Evolutionary conservation across 2,329 filamentous ascomycete species (phyloP).

Genomic region (Fusarium caatingaense): DNA sequence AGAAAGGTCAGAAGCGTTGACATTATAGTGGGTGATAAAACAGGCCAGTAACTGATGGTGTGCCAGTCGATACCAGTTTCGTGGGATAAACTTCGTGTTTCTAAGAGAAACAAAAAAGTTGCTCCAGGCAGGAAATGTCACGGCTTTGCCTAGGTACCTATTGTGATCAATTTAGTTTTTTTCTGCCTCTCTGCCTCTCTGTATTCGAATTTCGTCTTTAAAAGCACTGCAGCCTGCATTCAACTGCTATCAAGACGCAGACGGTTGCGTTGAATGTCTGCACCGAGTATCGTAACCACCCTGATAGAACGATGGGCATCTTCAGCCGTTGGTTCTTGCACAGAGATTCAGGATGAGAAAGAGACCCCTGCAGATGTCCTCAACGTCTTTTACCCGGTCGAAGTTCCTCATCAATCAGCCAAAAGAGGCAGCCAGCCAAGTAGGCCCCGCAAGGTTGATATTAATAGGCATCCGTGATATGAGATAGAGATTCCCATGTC

Average conservation of each 20-base stretch:
- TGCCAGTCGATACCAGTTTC: background rate
- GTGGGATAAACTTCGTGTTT: background rate
- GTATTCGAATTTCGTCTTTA: background rate
- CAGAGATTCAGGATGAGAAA: conserved; percentile 1
- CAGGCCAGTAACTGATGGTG: background rate
- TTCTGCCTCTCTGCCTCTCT: background rate
- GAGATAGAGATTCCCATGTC: background rate
- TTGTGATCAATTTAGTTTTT: background rate
- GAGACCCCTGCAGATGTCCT: conserved; percentile 2
- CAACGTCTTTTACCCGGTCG: conserved; percentile 12
- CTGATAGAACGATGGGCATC: background rate
- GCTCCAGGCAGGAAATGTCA: background rate
- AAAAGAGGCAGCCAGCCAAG: background rate
- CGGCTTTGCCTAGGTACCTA: background rate
- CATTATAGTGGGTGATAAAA: background rate
- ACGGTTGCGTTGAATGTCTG: background rate
- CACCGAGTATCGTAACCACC: background rate
- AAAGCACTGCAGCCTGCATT: background rate
- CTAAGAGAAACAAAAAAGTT: background rate
- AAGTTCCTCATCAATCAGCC: conserved; percentile 6
- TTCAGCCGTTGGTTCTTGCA: conserved; percentile 14
- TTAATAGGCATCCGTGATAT: background rate
- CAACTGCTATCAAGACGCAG: conserved; percentile 6
- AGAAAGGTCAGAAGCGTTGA: background rate
- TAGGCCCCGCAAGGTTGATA: background rate